Base-by-base conservation (phyloP, 495 filamentous ascomycete genomes). In the Articulospora tetracladia region DNA sequence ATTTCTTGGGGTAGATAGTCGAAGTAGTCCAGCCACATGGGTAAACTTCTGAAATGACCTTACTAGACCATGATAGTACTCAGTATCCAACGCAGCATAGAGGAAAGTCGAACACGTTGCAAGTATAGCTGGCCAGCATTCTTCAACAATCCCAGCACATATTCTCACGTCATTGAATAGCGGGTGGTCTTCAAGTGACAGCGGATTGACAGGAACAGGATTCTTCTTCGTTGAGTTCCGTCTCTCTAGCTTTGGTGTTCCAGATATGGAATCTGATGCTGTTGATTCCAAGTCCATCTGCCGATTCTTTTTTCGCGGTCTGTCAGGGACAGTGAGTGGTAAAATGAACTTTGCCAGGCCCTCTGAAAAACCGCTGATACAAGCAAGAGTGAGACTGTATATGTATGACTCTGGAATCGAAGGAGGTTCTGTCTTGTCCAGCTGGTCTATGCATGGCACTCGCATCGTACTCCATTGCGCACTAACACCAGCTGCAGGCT, bases 31-130 rank as follows among this genome's bases (percentile, higher is more conserved):
- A 22, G 94, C 91, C 8, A 97, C 94, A 69, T 98, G 94, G 0
- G 95, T 88, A 68, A 98, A 88, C 65, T 96, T 96, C 67, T 98
- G 94, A 64, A 98, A 93, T 0, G 92, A 89, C 51, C 93, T 83
- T n/a, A 98, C 92, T 1, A 98, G 80, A 24, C 85, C 86, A 62
- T 96, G 92, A 61, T 96, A 98, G 61, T 92, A 96, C 41, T 96
- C 93, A n/a, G 91, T 86, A 66, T 98, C 94, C 11, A 98, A 73
- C 0, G 92, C 85, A 20, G 95, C 92, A 69, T 92, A 92, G 24
- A 98, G 72, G 72, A 97, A 98, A 0, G 93, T 97, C 0, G 94
- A 97, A 64, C 90, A 97, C 1, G 92, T 88, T 17, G 94, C 93
- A 32, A 98, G 83, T 15, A 97, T 82, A 49, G 95, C 94, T 24